Evolutionary conservation across 495 filamentous ascomycete genomes (phyloP), one percentile per base, ranked within the genome.

Genomic region (Massariosphaeria phaeospora): DNA sequence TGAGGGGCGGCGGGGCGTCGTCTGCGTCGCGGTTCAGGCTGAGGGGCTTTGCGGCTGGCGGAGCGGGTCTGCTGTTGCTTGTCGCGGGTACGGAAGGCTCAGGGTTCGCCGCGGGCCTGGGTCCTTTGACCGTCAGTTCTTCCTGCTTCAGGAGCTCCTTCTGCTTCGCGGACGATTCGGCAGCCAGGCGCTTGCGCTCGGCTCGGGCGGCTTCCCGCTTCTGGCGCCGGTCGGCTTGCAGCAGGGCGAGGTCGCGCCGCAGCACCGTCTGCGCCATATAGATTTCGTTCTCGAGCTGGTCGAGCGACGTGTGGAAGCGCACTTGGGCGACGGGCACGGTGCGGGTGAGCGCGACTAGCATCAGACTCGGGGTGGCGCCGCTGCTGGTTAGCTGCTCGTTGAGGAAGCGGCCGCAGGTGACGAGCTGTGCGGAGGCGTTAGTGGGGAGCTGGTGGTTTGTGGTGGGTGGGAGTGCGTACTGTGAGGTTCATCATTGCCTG

Each of bases 231-330:
- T 59, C 58, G 10, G 58, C 59, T 42, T 59, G 61, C 21, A 48
- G 24, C 34, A 63, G 1, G 17, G 66, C 64, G 2, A 69, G 58
- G 51, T 69, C 66, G 38, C 64, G 47, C 9, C 66, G 57, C 31
- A 67, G 43, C 9, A 65, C 62, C 1, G 48, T 34, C 44, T 69
- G 56, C 5, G 63, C 63, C 30, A 48, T 27, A 31, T 36, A 24
- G 12, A 67, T 9, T 38, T 68, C 61, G 25, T 48, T 44, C 41
- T 68, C 66, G 5, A 68, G 63, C 50, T 60, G 49, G 48, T 68
- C 66, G 23, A 68, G 63, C 7, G 52, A 45, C 20, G 62, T 53
- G 34, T 68, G 60, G 41, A 64, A 68, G 52, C 59, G 58, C 17
- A 59, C 52, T 10, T 43, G 5, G 13, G 59, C 51, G 24, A 39